Conservation (phyloP, 163 green algal genomes). For the Scenedesmus sp. region DNA sequence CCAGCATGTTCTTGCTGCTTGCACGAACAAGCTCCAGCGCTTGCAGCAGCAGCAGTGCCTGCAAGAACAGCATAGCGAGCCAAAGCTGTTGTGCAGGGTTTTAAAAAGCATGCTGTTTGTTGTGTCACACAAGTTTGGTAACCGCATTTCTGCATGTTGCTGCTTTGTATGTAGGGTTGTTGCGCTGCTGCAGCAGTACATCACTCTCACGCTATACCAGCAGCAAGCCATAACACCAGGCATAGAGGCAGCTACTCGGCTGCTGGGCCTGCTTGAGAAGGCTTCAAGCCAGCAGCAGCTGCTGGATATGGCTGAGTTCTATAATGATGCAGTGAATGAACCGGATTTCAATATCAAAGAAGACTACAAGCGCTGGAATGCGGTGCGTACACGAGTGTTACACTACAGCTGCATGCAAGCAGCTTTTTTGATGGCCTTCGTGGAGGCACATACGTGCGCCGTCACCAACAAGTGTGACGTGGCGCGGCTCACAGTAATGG, state of each 20-base stretch:
- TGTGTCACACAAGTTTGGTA: not conserved
- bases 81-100: not conserved
- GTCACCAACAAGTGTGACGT: too few species aligned
- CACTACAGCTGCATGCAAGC: not conserved
- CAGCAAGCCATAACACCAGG: conserved; percentile 59
- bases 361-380: conserved; percentile 72
- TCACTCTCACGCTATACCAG: conserved; percentile 71
- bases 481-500: too few species aligned
- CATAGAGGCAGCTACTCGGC: conserved; percentile 37
- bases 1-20: not conserved
- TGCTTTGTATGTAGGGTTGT: conserved; percentile 56
- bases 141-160: not conserved
- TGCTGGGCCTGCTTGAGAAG: conserved; percentile 59
- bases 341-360: conserved; percentile 86
- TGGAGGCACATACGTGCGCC: too few species aligned
- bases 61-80: not conserved
- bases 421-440: too few species aligned
- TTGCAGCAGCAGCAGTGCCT: conserved; percentile 9
- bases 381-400: conserved; percentile 39
- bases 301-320: conserved; percentile 66
- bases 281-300: conserved; percentile 29
- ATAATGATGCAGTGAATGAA: conserved; percentile 86
- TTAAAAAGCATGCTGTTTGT: not conserved
- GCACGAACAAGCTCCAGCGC: not conserved
- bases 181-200: conserved; percentile 68